Evolutionary conservation across 805 yeast genomes (phyloP).

Genomic region (Metahyphopichia silvanorum): DNA sequence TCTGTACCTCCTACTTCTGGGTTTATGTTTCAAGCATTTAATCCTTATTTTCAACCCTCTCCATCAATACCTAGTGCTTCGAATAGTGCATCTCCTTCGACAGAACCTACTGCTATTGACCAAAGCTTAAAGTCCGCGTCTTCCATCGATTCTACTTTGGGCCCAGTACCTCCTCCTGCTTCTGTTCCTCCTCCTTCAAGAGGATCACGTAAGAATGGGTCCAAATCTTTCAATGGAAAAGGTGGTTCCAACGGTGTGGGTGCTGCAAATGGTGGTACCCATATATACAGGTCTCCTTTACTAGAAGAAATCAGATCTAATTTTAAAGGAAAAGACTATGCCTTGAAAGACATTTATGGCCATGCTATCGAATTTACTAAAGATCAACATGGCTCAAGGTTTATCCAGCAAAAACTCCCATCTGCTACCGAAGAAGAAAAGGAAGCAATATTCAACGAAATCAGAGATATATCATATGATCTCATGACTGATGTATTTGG

Average conservation of each 20-base stretch:
- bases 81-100: constrained; percentile 1
- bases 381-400: constrained; percentile 97
- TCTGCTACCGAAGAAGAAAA: constrained; percentile 63
- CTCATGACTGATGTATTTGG: constrained; percentile 97
- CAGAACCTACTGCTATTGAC: not conserved
- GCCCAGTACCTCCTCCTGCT: constrained; percentile 1
- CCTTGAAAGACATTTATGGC: constrained; percentile 73
- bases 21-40: constrained; percentile 50
- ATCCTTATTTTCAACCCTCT: constrained; percentile 41
- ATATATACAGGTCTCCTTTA: constrained; percentile 70
- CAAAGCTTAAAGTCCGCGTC: constrained; percentile 4
- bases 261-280: constrained; percentile 29
- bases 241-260: constrained; percentile 11
- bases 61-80: constrained; percentile 14
- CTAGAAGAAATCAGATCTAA: constrained; percentile 81
- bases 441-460: constrained; percentile 80
- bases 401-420: constrained; percentile 85
- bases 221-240: constrained; percentile 2
- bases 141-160: constrained; percentile 3
- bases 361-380: constrained; percentile 88
- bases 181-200: constrained; percentile 1
- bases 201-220: not conserved
- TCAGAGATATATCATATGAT: constrained; percentile 68
- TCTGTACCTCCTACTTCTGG: constrained; percentile 29
- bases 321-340: constrained; percentile 53